phyloP scores from a whole-genome alignment of 345 rosid species.

The Pistacia vera region DNA sequence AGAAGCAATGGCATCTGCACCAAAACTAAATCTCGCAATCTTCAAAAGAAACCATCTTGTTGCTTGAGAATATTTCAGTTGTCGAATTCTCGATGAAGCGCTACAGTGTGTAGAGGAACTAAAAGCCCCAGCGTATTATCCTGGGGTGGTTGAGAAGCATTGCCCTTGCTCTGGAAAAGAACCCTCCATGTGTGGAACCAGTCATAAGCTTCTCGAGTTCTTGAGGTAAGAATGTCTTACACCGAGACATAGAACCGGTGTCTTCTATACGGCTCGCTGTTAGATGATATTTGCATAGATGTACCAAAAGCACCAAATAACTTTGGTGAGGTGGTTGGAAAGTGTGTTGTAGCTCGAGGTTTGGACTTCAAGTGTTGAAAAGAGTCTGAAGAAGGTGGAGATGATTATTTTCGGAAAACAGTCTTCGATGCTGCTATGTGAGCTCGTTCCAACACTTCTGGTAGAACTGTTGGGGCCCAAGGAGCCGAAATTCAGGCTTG shows the following conservation, averaged over 20 bases:
- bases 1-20: conserved; percentile 23
- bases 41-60: conserved; percentile 51
- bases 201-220: conserved; percentile 46
- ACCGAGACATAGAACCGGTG: conserved; percentile 63
- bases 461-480: conserved; percentile 33
- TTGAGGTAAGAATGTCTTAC: conserved; percentile 49
- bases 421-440: conserved; percentile 29
- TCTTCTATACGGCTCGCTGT: conserved; percentile 47
- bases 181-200: conserved; percentile 50
- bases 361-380: conserved; percentile 54
- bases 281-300: conserved; percentile 87
- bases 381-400: conserved; percentile 61
- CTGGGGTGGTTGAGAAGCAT: conserved; percentile 76
- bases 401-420: conserved; percentile 49
- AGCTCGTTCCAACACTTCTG: conserved; percentile 27
- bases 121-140: conserved; percentile 52
- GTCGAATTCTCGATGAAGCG: conserved; percentile 61
- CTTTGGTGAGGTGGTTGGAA: conserved; percentile 77
- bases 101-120: conserved; percentile 55
- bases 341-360: conserved; percentile 45
- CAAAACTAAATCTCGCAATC: conserved; percentile 30
- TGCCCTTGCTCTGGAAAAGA: conserved; percentile 58
- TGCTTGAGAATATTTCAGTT: conserved; percentile 67
- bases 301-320: conserved; percentile 74
- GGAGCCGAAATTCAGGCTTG: conserved; percentile 35